phyloP scores from a whole-genome alignment of 352 stramenopile species.

The Pythium sukuiense region DNA sequence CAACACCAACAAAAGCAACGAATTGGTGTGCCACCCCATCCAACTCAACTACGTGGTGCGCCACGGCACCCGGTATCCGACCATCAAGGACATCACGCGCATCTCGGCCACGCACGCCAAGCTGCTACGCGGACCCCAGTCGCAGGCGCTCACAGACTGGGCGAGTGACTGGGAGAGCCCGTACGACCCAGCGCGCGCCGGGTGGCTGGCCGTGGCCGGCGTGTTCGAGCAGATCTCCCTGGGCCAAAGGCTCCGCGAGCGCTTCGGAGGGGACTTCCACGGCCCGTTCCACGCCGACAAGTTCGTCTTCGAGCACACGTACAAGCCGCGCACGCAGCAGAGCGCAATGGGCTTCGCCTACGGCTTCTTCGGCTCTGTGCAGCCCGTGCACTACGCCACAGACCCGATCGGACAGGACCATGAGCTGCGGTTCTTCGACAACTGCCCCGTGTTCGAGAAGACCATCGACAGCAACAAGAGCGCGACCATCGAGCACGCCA shows the following conservation, averaged over 20 bases:
- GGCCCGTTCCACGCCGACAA: constrained; percentile 33
- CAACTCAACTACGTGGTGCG: constrained; percentile 82
- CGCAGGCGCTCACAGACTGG: constrained; percentile 25
- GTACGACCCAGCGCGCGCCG: constrained; percentile 44
- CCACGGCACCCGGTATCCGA: constrained; percentile 78
- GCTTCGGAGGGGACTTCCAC: constrained; percentile 34
- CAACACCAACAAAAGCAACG: not conserved
- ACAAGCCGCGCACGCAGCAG: constrained; percentile 77
- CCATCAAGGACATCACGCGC: constrained; percentile 70
- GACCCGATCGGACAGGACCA: constrained; percentile 54
- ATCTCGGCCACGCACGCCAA: constrained; percentile 46
- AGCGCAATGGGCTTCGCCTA: constrained; percentile 75
- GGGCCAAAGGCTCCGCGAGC: constrained; percentile 48
- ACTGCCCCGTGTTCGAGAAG: constrained; percentile 64
- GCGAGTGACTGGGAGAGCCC: constrained; percentile 49
- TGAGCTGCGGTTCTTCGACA: constrained; percentile 81
- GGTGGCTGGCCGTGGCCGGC: constrained; percentile 56
- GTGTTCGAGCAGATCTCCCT: constrained; percentile 62
- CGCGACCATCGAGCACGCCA: constrained; percentile 50
- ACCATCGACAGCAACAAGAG: constrained; percentile 64
- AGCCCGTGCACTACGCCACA: constrained; percentile 59
- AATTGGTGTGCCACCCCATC: constrained; percentile 38
- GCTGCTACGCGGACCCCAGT: constrained; percentile 20
- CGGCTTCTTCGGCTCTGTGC: constrained; percentile 64
- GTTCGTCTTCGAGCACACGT: constrained; percentile 79